Evolutionary conservation across 208 protist species (phyloP), one percentile per base, ranked within the genome.

Genomic region (Willaertia magna): DNA sequence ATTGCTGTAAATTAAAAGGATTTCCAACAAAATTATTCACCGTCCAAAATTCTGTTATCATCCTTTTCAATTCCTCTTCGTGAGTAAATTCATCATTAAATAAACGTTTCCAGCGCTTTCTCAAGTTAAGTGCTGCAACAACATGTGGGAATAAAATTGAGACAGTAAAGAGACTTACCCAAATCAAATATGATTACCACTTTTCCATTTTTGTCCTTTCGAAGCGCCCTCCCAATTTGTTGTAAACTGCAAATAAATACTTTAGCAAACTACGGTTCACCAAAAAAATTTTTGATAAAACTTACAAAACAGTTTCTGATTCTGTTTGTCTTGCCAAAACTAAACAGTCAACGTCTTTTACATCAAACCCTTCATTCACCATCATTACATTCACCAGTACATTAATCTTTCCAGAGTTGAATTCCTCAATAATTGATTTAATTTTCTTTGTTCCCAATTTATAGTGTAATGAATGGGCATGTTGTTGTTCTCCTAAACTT

Each of bases 291-390:
- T n/a, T n/a, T n/a, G n/a, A n/a, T n/a, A n/a, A n/a, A n/a, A n/a
- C n/a, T n/a, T n/a, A n/a, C n/a, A 88, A 88, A 30, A 88, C 67
- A 7, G 52, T 88, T 74, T 88, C 86, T 40, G 55, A 85, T 47
- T 88, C 67, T 22, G 86, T 86, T 30, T 43, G 74, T 84, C 55
- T 84, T 11, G 74, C 84, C 86, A 88, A 39, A n/a, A 88, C 85
- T 11, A 88, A 11, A 84, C 86, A 88, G 44, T 87, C 86, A 42
- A 88, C n/a, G 26, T 83, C 85, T 18, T 55, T 55, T 4, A 86
- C 48, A 34, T 88, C 86, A 52, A 44, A 88, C 7, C 86, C 86
- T 34, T 88, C 86, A n/a, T 87, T 79, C 1, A 88, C 40, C 79
- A 88, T 86, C 85, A 85, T 75, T 9, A 88, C 86, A 47, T 84